Base-by-base conservation (phyloP, 768 basidiomycete species). In the Agaricus subrufescens region DNA sequence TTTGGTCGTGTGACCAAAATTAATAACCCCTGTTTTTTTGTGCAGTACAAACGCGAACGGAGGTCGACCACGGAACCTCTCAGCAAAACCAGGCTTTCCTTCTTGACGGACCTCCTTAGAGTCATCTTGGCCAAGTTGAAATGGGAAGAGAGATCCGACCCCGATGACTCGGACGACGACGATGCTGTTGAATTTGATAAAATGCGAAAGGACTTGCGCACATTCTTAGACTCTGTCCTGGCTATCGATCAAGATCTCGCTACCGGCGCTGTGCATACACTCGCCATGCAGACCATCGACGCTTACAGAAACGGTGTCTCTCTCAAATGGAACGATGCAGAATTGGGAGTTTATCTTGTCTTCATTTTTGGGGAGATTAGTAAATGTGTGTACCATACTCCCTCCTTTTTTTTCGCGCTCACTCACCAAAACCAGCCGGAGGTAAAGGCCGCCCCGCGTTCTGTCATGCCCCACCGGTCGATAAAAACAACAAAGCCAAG, bases 331-430 rank as follows among this genome's bases (percentile, higher is more conserved):
- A 85, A 93, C 62, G 88, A 95, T 60, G 92, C 90, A 2, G 97
- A 99, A 69, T 79, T 98, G 19, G 94, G 91, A 0, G 75, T 96
- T n/a, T 94, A 94, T 68, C 78, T 98, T 26, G 85, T 98, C 9
- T 98, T 86, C 66, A 89, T 96, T 34, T 98, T 91, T 63, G 96
- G 96, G 43, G 94, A 97, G 68, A 84, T 96, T 61, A 86, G 84
- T 69, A 96, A 93, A 76, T 83, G 95, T 94, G 56, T 50, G 86
- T 66, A 19, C 47, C 8, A 48, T 40, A 19, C 19, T 40, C 29
- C 40, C 27, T 46, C 9, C 19, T 44, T 3, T 42, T 3, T 14
- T 5, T 27, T 34, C 39, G 49, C 52, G 69, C 6, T 63, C 52
- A 27, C 45, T 39, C 9, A 25, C 47, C 58, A 15, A 43, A 52